A percentile compares a stretch with the other conserved stretches of the same genome.
These are phyloP conservation scores for Mycotypha africana DNA, from an alignment of 371 early-diverging fungal species.

Conservation along the genomic window DNA sequence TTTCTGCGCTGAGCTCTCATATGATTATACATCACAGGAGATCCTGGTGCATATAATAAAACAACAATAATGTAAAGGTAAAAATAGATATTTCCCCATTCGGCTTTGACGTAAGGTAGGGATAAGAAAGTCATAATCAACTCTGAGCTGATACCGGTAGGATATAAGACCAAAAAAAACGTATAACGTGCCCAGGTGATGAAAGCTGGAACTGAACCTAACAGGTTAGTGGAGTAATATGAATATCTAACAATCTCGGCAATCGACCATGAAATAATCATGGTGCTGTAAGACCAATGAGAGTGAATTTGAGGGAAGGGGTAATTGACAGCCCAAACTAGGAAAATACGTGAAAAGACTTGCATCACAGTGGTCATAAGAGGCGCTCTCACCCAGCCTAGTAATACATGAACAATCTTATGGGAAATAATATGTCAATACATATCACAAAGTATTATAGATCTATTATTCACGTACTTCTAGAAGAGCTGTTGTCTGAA, in stretches of 20 bases:
- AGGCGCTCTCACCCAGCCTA: slow-evolving; percentile 79
- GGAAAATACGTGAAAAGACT: slow-evolving; percentile 76
- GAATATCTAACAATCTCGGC: slow-evolving; percentile 86
- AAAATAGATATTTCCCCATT: slow-evolving; percentile 40
- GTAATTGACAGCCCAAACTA: slow-evolving; percentile 76
- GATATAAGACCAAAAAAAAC: slow-evolving; percentile 86
- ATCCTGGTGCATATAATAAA: slow-evolving; percentile 67
- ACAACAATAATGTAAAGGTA: slow-evolving; percentile 47
- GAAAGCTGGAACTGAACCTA: slow-evolving; percentile 38
- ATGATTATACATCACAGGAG: slow-evolving; percentile 80
- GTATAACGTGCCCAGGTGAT: slow-evolving; percentile 77
- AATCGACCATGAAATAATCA: slow-evolving; percentile 86
- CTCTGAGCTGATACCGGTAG: slow-evolving; percentile 88
- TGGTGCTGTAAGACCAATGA: slow-evolving; percentile 65
- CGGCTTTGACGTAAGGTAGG: slow-evolving; percentile 53
- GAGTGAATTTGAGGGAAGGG: slow-evolving; percentile 57
- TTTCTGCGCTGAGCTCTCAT: slow-evolving; percentile 85
- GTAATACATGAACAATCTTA: slow-evolving; percentile 15
- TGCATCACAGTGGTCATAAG: slow-evolving; percentile 76
- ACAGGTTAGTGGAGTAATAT: slow-evolving; percentile 72
- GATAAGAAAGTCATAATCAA: slow-evolving; percentile 65
- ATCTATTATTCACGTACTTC: slow-evolving; percentile 52
- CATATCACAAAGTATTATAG: background rate
- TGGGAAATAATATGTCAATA: background rate
- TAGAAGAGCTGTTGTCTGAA: slow-evolving; percentile 77